phyloP scores from a whole-genome alignment of 176 grass and related monocot genomes.

The Aegilops tauschii region DNA sequence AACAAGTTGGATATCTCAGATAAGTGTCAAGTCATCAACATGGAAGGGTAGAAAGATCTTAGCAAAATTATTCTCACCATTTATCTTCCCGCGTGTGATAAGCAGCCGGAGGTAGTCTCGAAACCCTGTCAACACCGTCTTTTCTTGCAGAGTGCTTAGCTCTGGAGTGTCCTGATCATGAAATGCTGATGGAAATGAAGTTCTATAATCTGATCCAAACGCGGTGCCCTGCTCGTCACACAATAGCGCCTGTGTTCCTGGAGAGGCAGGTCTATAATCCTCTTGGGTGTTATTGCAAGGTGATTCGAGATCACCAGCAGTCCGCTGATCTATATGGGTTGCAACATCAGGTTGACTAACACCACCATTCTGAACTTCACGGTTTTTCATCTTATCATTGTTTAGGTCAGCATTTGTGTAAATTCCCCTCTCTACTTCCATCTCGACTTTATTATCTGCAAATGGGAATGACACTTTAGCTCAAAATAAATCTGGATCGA shows the following conservation, averaged over 20 bases:
- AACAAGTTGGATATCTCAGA: constrained; percentile 9
- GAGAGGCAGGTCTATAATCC: constrained; percentile 54
- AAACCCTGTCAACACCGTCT: constrained; percentile 47
- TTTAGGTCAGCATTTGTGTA: constrained; percentile 13
- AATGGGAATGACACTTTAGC: neutral
- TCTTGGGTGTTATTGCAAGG: constrained; percentile 38
- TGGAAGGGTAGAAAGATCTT: neutral
- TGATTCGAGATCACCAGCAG: constrained; percentile 16
- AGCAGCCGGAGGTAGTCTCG: constrained; percentile 50
- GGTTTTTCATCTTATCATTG: neutral
- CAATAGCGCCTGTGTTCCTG: constrained; percentile 62
- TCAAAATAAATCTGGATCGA: constrained; percentile 8
- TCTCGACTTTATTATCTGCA: constrained; percentile 42
- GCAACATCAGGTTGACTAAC: constrained; percentile 12
- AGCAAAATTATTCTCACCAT: constrained; percentile 43
- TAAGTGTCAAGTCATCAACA: neutral
- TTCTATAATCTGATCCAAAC: constrained; percentile 40
- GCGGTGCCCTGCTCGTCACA: constrained; percentile 60
- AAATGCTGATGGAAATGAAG: constrained; percentile 30
- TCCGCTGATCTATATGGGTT: constrained; percentile 31
- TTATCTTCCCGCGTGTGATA: constrained; percentile 55
- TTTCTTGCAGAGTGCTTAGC: constrained; percentile 52
- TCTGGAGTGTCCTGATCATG: constrained; percentile 50
- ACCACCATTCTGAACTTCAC: constrained; percentile 31
- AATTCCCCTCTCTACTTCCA: constrained; percentile 33